Base-by-base conservation (phyloP, 2,329 filamentous ascomycete species). In the Sclerotinia glacialis region DNA sequence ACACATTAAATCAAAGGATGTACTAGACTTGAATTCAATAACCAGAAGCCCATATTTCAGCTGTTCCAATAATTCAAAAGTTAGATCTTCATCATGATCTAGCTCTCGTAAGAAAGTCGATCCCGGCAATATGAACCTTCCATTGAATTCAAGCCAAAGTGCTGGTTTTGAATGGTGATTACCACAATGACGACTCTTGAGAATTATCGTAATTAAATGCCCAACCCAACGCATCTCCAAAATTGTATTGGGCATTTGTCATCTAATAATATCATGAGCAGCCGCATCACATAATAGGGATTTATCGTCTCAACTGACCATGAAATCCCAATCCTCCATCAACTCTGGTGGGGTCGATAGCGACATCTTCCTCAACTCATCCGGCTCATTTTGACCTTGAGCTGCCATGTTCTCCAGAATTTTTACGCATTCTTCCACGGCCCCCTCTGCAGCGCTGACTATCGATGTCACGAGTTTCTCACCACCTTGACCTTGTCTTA, bases 251-350 rank as follows among this genome's bases (percentile, higher is more conserved):
- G 3, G 67, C 62, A 68, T 76, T 74, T 12, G 76, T 70, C 69
- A 75, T 76, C 76, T 78, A 44, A 46, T 42, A 60, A 16, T 5
- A 52, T 16, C 46, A 54, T 69, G 8, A 70, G 67, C 31, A 31
- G 68, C 47, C n/a, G 28, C 26, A 21, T 28, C 28, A 2, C 50
- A 31, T 31, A 21, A 31, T 31, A 21, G 14, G 5, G 16, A 40
- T 16, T 40, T 8, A 16, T 65, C 18, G 7, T 47, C 12, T 59
- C n/a, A 34, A 72, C 77, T 77, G 73, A 81, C 79, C 68, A 78
- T 74, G 62, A 78, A 78, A n/a, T 78, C 77, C 80, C 80, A 82
- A 40, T 78, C 77, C n/a, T 76, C 77, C 54, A 77, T 70, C 23
- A 72, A 54, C 3, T 72, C 72, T 16, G 75, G 71, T 7, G 75